Evolutionary conservation across 208 protist species (phyloP), one percentile per base, ranked within the genome.

Genomic region (Leishmania lainsoni): DNA sequence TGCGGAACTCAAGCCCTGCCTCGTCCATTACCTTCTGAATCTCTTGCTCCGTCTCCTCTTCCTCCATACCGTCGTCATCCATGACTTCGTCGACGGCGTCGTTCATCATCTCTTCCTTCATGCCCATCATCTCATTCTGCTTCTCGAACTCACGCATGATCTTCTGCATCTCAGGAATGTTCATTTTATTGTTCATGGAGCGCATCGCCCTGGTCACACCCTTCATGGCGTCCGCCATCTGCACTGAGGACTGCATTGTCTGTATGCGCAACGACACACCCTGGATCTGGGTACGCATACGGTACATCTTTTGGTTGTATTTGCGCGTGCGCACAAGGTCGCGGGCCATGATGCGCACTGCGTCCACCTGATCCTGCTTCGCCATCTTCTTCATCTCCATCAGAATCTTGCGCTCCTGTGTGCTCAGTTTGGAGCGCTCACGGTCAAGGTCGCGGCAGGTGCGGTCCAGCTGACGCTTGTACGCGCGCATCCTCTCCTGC

Each of bases 41-140:
- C 79, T 97, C 92, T 58, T 91, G 79, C 80, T 98, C 96, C 14
- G 94, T 97, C 79, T 98, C 94, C 51, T 92, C 95, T 84, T 98
- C 94, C 86, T 98, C 94, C 69, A 92, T 91, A 63, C 92, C 95
- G n/a, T 97, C 94, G 42, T 97, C 94, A 73, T 98, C 94, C 90
- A 98, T 94, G 56, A 92, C 94, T 72, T 97, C 93, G 81, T 98
- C 97, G 61, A 98, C 92, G 51, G 92, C 92, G 84, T 99, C 98
- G 78, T 92, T 93, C 97, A 99, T 99, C 98, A 99, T 99, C 73
- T 99, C 99, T 80, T 99, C 96, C 93, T 99, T 99, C 98, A 99
- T 99, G 52, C 98, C 97, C 97, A 99, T 99, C 87, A 98, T 95
- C 75, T 99, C 97, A 86, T 97, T 98, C 86, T 99, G 92, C 91